Evolutionary conservation across 148 eudicot species (phyloP), one percentile per base, ranked within the genome.

Genomic region (Silene conica): DNA sequence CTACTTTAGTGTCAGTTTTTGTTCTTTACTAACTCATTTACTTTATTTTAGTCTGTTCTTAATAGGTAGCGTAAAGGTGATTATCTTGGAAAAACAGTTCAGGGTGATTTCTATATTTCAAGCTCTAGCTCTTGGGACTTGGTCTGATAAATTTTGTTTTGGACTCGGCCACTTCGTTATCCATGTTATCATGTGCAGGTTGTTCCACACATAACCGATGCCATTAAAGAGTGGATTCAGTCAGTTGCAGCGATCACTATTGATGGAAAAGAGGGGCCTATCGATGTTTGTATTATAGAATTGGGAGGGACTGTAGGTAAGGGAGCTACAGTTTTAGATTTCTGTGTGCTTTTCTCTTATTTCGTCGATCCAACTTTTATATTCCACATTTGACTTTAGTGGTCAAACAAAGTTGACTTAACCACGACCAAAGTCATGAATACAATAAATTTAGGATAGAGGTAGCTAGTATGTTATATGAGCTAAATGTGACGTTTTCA

Each of bases 241-340:
- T 69, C 85, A 22, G 98, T 94, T 57, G 84, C 98, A 78, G 82
- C 73, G 50, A 84, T 87, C 74, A 89, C 97, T 56, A 97, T 94
- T 68, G 98, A 94, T 82, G 96, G 96, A 66, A 86, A 86, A 76
- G 86, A 91, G 61, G 98, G 89, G 21, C 90, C 98, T 20, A 93
- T 96, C 54, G 93, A 94, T 86, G 97, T 94, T 79, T 94, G 98
- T 81, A 97, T 94, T 14, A 94, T 94, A 70, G 98, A 94, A 78
- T 84, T 94, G 84, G 97, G 98, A 70, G 98, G 98, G 61, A 94
- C 98, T 80, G 98, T 94, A 69, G 98, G 98, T 91, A 86, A 67
- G 82, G 57, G 22, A 41, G 8, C 31, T 56, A 5, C 55, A 8
- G 68, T 13, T 72, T 21, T 19, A 59, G 9, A 10, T 74, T 23